These are phyloP conservation scores for Ilyonectria sp. DNA, from an alignment of 2,329 filamentous ascomycete species.

Conservation along the genomic window DNA sequence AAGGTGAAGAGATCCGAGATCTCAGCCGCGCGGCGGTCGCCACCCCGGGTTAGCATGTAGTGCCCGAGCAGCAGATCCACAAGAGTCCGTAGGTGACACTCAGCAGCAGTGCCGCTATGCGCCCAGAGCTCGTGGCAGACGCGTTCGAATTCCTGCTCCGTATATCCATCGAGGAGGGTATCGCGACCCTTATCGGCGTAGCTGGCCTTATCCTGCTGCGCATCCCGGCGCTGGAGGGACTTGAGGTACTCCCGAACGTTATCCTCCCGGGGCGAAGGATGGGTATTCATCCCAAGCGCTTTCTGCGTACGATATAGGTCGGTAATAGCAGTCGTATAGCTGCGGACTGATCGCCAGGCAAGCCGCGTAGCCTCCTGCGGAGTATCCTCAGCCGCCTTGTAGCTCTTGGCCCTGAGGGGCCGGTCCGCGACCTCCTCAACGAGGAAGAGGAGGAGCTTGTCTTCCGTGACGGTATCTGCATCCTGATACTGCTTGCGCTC, in stretches of 20 bases:
- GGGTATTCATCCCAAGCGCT: not conserved
- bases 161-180: not conserved
- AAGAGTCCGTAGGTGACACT: not conserved
- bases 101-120: not conserved
- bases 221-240: too few relatives aligned
- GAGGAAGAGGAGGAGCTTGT: too few relatives aligned
- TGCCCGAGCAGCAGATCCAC: not conserved
- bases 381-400: not conserved
- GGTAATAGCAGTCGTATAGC: constrained; percentile 3
- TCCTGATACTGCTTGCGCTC: constrained; percentile 2
- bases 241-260: too few relatives aligned
- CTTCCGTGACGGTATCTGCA: too few relatives aligned
- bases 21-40: not conserved
- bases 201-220: too few relatives aligned
- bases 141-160: constrained; percentile 6
- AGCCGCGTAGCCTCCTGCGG: not conserved
- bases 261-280: too few relatives aligned
- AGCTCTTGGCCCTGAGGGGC: too few relatives aligned
- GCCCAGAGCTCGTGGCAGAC: constrained; percentile 4
- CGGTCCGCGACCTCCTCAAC: too few relatives aligned
- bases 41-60: not conserved
- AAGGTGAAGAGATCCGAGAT: constrained; percentile 4
- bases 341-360: constrained; percentile 6
- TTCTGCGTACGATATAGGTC: constrained; percentile 5
- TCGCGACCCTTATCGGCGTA: too few relatives aligned